Evolutionary conservation across 2,329 filamentous ascomycete species (phyloP), one percentile per base, ranked within the genome.

Genomic region (Epichloe elymi): DNA sequence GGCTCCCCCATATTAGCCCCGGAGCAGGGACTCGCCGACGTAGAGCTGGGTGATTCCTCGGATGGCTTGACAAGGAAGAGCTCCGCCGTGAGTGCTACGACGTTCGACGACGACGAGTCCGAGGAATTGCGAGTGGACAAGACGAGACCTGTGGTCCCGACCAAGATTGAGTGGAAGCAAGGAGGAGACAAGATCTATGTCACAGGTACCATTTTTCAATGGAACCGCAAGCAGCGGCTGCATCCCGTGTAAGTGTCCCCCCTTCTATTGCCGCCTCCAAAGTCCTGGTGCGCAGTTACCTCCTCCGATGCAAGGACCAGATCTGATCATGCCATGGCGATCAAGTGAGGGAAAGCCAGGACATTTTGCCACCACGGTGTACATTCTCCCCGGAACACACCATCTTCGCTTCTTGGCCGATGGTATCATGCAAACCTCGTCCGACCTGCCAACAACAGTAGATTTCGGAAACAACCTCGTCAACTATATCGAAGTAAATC

Each of bases 381-480:
- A 86, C 63, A 83, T 97, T 53, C 84, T 88, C 14, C 14, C 91
- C 4, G 93, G 93, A 58, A 98, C 93, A 5, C 91, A 98, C 65
- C 93, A 98, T 71, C 77, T 98, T 61, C 91, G 94, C 63, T 98
- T 97, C 70, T 78, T 98, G 58, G 89, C 96, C 48, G 91, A 97
- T 69, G 87, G 86, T 53, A 84, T 91, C 62, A 95, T 96, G 88
- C 80, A 85, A 64, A 93, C 89, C 14, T 93, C 88, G 15, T 82
- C 86, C 54, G 81, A 86, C 56, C 75, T 96, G 51, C 91, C 93
- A 14, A 97, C 93, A 0, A 95, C 93, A 2, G 93, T 98, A 53
- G 93, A 98, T 66, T 96, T 94, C 66, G 94, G 89, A 57, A 97
- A 97, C 70, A 95, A 95, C 64, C 75, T 98, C 17, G 91, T 98